Conservation (phyloP, 2,329 filamentous ascomycete genomes). For the Fusarium avenaceum region DNA sequence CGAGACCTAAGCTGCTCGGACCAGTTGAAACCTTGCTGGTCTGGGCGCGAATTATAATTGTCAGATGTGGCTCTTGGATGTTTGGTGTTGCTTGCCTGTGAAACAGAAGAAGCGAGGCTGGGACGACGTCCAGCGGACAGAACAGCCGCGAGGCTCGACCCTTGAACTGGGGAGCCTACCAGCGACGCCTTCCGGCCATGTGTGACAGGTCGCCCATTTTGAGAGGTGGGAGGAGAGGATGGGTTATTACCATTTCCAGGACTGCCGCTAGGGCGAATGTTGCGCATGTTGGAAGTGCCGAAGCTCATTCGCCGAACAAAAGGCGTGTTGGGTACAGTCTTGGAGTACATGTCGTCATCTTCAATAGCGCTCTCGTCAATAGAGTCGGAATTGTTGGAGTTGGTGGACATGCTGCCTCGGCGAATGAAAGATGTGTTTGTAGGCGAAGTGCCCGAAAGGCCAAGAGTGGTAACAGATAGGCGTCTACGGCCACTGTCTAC, state of each 20-base stretch:
- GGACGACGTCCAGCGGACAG: slow-evolving; percentile 55
- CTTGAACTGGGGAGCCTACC: slow-evolving; percentile 45
- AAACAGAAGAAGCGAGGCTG: slow-evolving; percentile 54
- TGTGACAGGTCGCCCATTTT: slow-evolving; percentile 52
- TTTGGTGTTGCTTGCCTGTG: slow-evolving; percentile 72
- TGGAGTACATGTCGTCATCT: slow-evolving; percentile 72
- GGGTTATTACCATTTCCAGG: slow-evolving; percentile 74
- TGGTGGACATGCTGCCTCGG: slow-evolving; percentile 78
- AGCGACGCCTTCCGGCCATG: slow-evolving; percentile 52
- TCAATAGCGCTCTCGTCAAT: slow-evolving; percentile 81
- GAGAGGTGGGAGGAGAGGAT: slow-evolving; percentile 55
- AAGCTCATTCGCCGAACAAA: slow-evolving; percentile 91
- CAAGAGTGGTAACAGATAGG: slow-evolving; percentile 80
- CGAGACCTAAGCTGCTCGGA: slow-evolving; percentile 94
- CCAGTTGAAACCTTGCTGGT: slow-evolving; percentile 93
- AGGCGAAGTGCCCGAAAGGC: slow-evolving; percentile 79
- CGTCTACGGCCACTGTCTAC: slow-evolving; percentile 74
- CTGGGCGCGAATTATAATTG: slow-evolving; percentile 73
- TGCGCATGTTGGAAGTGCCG: slow-evolving; percentile 81
- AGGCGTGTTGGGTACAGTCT: slow-evolving; percentile 76
- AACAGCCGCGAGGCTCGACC: slow-evolving; percentile 52
- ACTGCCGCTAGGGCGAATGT: slow-evolving; percentile 66
- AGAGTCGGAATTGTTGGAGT: slow-evolving; percentile 66
- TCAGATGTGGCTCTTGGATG: slow-evolving; percentile 73
- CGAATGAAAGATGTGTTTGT: slow-evolving; percentile 68